Percentiles rank a stretch among this genome's conserved stretches.
phyloP scores from a whole-genome alignment of 441 rosid genomes.

The Gossypium gossypioides region DNA sequence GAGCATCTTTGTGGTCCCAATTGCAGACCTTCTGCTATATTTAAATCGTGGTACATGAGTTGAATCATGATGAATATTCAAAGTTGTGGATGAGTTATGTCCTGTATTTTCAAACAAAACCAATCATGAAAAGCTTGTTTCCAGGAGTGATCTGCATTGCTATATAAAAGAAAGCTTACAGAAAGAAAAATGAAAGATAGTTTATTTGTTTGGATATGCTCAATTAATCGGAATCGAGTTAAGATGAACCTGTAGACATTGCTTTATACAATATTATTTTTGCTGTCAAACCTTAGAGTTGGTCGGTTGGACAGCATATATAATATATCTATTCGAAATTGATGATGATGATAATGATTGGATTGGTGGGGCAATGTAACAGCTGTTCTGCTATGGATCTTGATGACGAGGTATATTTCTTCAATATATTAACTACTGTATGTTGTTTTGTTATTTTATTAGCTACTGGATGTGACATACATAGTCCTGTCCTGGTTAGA shows the following conservation, averaged over 20 bases:
- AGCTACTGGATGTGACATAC: not conserved
- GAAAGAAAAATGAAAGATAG: slow-evolving; percentile 6
- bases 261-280: not conserved
- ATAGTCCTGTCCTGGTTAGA: not conserved
- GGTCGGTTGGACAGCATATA: slow-evolving; percentile 10
- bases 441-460: not conserved
- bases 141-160: slow-evolving; percentile 14
- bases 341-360: slow-evolving; percentile 11
- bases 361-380: slow-evolving; percentile 11
- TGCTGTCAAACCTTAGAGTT: slow-evolving; percentile 15
- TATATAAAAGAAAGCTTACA: slow-evolving; percentile 12
- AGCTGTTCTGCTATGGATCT: slow-evolving; percentile 14
- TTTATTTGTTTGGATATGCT: not conserved
- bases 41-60: not conserved
- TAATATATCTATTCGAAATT: not conserved
- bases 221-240: slow-evolving; percentile 4
- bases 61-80: not conserved
- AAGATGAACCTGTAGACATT: slow-evolving; percentile 9
- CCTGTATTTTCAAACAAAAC: slow-evolving; percentile 1
- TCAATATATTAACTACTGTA: not conserved
- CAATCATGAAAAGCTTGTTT: slow-evolving; percentile 9
- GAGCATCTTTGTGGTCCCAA: not conserved
- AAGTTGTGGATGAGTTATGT: slow-evolving; percentile 3
- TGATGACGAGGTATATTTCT: slow-evolving; percentile 5
- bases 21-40: not conserved